phyloP scores from a whole-genome alignment of 306 rosid species.

The Abrus pulchellus region DNA sequence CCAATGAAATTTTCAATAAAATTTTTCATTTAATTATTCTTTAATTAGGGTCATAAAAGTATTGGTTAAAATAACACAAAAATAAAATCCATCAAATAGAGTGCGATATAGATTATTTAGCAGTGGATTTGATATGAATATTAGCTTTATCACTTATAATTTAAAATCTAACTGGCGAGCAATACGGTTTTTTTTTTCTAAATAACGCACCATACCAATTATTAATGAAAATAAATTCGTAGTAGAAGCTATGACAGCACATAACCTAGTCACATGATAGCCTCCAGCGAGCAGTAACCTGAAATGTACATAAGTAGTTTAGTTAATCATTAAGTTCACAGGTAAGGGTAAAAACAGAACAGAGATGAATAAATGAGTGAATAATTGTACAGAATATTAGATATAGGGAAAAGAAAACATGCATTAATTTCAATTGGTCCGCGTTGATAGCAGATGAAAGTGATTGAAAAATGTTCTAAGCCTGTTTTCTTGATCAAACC shows the following conservation, averaged over 20 bases:
- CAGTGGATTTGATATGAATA: no score
- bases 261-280: constrained; percentile 33
- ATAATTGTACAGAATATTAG: neutral
- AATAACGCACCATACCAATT: constrained; percentile 23
- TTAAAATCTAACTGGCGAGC: neutral
- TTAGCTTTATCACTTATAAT: neutral
- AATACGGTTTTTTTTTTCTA: neutral
- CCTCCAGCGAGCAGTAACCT: constrained; percentile 36
- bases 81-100: no score
- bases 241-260: constrained; percentile 13
- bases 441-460: constrained; percentile 22
- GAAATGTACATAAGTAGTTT: neutral
- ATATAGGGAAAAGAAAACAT: constrained; percentile 23
- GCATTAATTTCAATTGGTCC: constrained; percentile 35
- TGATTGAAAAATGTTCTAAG: constrained; percentile 15
- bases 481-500: constrained; percentile 38
- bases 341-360: neutral
- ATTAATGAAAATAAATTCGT: neutral
- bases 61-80: no score
- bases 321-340: constrained; percentile 19
- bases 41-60: no score
- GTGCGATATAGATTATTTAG: no score
- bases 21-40: no score
- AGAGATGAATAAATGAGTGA: constrained; percentile 10
- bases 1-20: no score